A percentile compares a stretch with the other conserved stretches of the same genome.
These are phyloP conservation scores for Toxoplasma gondii DNA, from an alignment of 169 alveolate species.

Conservation along the genomic window DNA sequence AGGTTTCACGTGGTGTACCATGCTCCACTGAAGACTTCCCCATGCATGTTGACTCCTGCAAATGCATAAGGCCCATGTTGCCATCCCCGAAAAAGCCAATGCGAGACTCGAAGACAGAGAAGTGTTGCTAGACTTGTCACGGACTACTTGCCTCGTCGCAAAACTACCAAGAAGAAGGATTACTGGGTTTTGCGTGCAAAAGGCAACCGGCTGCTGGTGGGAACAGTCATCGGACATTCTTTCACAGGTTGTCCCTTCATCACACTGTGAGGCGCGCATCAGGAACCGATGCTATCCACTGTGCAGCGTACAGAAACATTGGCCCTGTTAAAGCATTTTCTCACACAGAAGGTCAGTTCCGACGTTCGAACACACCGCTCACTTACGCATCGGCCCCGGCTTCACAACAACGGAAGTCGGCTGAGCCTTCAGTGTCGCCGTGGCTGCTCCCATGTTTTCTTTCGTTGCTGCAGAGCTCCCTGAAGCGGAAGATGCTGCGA, in stretches of 20 bases:
- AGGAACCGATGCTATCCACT: no score
- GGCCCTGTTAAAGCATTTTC: no score
- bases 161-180: no score
- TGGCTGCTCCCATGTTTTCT: neutral
- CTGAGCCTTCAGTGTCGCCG: neutral
- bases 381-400: neutral
- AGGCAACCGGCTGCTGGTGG: neutral
- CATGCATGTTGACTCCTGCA: neutral
- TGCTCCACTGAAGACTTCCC: slow-evolving; percentile 9
- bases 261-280: no score
- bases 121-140: no score
- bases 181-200: neutral
- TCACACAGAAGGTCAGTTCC: neutral
- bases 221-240: no score
- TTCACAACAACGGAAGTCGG: neutral
- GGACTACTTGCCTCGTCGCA: no score
- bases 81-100: no score
- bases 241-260: no score
- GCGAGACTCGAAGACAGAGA: neutral
- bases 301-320: no score
- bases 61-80: neutral
- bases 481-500: neutral
- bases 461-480: neutral
- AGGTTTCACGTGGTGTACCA: neutral
- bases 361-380: neutral